Evolutionary conservation across 2,329 filamentous ascomycete species (phyloP).

Genomic region (Alternaria viburni): DNA sequence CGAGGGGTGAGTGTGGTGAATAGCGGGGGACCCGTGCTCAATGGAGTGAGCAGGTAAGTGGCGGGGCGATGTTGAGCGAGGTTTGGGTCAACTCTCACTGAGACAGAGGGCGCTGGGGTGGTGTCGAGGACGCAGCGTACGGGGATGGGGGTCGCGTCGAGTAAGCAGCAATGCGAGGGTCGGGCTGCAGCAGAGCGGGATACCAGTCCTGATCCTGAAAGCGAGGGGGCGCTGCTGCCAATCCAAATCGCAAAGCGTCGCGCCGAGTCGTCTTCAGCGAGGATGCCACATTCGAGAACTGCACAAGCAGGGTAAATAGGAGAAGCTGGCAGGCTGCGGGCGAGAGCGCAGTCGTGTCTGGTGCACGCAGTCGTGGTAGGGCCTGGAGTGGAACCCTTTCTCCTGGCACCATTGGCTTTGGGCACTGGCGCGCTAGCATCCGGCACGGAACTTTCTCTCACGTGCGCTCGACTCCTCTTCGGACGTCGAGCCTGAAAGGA

Average conservation of each 20-base stretch:
- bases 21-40: constrained; percentile 34
- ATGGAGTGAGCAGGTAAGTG: constrained; percentile 15
- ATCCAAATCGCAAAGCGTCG: constrained; percentile 19
- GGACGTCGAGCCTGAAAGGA: constrained; percentile 14
- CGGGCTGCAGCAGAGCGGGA: constrained; percentile 17
- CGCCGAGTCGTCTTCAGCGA: constrained; percentile 7
- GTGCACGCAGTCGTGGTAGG: constrained; percentile 21
- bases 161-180: constrained; percentile 23
- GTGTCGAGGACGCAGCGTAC: constrained; percentile 10
- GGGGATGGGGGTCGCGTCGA: constrained; percentile 10
- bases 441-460: constrained; percentile 15
- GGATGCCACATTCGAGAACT: constrained; percentile 11
- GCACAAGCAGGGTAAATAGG: constrained; percentile 5
- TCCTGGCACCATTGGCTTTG: constrained; percentile 10
- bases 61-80: constrained; percentile 1
- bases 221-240: constrained; percentile 15
- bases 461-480: constrained; percentile 18
- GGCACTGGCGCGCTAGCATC: constrained; percentile 19
- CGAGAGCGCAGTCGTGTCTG: constrained; percentile 14
- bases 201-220: constrained; percentile 13
- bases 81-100: neutral
- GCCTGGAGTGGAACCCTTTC: constrained; percentile 26
- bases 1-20: constrained; percentile 27
- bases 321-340: constrained; percentile 14
- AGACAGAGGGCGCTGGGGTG: neutral